These are phyloP conservation scores for Amylocystis lapponica DNA, from an alignment of 768 basidiomycete genomes.

Conservation along the genomic window DNA sequence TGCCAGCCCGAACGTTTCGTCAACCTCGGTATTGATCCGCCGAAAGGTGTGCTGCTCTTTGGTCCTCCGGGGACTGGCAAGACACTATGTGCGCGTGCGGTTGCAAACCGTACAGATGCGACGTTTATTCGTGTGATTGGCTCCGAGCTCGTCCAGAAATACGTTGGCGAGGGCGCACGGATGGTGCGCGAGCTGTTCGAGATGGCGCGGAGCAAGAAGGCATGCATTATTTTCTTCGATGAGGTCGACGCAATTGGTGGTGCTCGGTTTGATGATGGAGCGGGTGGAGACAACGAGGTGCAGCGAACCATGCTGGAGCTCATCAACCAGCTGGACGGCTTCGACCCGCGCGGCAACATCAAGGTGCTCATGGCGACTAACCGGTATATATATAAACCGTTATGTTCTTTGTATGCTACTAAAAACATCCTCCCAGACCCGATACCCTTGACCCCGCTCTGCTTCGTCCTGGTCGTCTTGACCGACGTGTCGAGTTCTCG, in stretches of 20 bases:
- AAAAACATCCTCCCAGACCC: conserved; percentile 47
- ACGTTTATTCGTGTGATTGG: conserved; percentile 99
- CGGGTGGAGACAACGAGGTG: conserved; percentile 98
- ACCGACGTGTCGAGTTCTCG: conserved; percentile 95
- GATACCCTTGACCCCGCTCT: conserved; percentile 98
- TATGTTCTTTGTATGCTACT: neutral
- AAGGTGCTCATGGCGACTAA: conserved; percentile 99
- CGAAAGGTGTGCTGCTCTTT: conserved; percentile 94
- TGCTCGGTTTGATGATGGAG: conserved; percentile 96
- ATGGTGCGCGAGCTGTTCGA: conserved; percentile 99
- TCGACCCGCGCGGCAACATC: conserved; percentile 98
- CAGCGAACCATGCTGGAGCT: conserved; percentile 99
- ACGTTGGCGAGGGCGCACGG: conserved; percentile 96
- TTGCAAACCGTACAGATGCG: conserved; percentile 97
- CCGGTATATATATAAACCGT: conserved; percentile 44
- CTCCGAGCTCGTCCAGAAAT: conserved; percentile 99
- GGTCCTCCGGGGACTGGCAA: conserved; percentile 99
- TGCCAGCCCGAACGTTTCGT: conserved; percentile 97
- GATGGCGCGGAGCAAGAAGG: conserved; percentile 98
- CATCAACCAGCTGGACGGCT: conserved; percentile 98
- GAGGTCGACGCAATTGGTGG: conserved; percentile 99
- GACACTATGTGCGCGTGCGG: conserved; percentile 95
- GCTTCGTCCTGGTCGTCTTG: conserved; percentile 90
- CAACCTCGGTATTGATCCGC: conserved; percentile 97
- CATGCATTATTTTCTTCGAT: conserved; percentile 99